Evolutionary conservation across 1,139 yeast species (phyloP).

Genomic region (Blastobotrys petasosporus): DNA sequence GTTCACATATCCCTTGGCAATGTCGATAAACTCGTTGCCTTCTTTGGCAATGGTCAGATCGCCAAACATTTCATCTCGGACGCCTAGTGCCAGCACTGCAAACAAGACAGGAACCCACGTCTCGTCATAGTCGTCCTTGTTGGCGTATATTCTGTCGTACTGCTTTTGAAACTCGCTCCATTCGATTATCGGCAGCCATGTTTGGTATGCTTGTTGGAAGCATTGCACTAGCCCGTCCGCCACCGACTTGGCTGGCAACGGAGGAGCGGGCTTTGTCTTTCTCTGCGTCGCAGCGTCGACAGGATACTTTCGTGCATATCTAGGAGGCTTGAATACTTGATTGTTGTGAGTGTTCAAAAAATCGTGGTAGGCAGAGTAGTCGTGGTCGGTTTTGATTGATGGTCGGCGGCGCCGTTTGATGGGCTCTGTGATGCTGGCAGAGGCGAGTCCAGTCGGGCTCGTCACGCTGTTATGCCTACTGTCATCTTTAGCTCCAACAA

Average conservation of each 20-base stretch:
- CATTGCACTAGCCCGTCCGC: constrained; percentile 10
- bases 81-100: constrained; percentile 25
- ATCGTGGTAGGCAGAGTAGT: constrained; percentile 3
- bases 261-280: background rate
- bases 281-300: background rate
- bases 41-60: background rate
- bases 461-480: constrained; percentile 4
- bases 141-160: constrained; percentile 3
- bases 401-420: constrained; percentile 3
- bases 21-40: background rate
- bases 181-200: constrained; percentile 26
- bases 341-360: constrained; percentile 4
- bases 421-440: background rate
- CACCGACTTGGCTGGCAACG: background rate
- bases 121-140: constrained; percentile 4
- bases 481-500: background rate
- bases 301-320: constrained; percentile 4
- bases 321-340: constrained; percentile 9
- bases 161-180: constrained; percentile 20
- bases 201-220: constrained; percentile 20
- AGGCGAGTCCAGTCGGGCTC: background rate
- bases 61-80: constrained; percentile 14
- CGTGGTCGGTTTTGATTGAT: constrained; percentile 7
- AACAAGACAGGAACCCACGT: constrained; percentile 22
- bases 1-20: background rate